Base-by-base conservation (phyloP, 1,139 yeast species). In the Candida albicans region DNA sequence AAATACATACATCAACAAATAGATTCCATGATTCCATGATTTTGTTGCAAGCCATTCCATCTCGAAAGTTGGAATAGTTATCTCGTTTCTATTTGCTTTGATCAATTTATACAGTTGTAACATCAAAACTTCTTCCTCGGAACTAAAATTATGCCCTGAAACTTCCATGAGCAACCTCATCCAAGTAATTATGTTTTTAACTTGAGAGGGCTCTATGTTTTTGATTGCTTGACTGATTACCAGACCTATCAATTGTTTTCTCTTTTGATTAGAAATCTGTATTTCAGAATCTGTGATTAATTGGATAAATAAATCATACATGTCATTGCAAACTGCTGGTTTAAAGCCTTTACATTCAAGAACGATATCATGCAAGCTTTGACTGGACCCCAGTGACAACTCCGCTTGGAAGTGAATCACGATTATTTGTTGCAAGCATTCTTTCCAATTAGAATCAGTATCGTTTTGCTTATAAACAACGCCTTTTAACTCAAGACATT, bases 21-120 rank as follows among this genome's bases (percentile, higher is more conserved):
- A 44, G 3, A 57, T 52, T 7, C 61, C 58, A 32, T 40, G 43
- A 32, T 58, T 58, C 61, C 62, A 58, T n/a, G 50, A 43, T 7
- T 48, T 45, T n/a, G 57, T 50, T 1, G 58, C 48, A 10, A 58
- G 30, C 61, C 61, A 58, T 37, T 57, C 59, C 18, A 56, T 40
- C 38, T 56, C 62, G 40, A 46, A 50, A 7, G 47, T 39, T n/a
- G 49, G 54, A 12, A 47, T 37, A 2, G 33, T 40, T 24, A 36
- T 40, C 30, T 40, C 35, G 8, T 31, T 30, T 12, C 31, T 14
- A 38, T 35, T 44, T 26, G 35, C 32, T 33, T 39, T 42, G 14
- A 43, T 43, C 12, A 32, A 28, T 37, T 35, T 31, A 25, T 47
- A 45, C 12, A 47, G 33, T 22, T 43, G 40, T 14, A 35, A n/a